phyloP scores from a whole-genome alignment of 108 stramenopile species.

The Nitzschia putrida region DNA sequence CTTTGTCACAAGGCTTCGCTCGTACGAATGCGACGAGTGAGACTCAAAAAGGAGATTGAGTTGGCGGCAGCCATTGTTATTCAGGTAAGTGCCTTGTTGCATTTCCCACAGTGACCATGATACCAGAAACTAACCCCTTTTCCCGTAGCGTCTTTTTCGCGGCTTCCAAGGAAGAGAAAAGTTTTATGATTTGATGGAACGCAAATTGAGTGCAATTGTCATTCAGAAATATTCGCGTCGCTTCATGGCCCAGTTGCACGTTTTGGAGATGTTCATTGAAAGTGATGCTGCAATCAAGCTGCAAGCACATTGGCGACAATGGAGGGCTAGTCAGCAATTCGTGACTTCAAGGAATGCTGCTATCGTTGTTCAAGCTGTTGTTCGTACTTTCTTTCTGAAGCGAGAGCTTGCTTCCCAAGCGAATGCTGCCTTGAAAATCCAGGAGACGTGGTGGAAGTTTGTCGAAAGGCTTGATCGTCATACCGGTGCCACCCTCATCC shows the following conservation, averaged over 20 bases:
- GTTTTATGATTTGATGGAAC: conserved; percentile 1
- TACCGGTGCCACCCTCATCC: conserved; percentile 28
- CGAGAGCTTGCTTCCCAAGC: conserved; percentile 1
- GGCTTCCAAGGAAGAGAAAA: conserved; percentile 14
- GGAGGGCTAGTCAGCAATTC: conserved; percentile 18
- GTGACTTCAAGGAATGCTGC: background rate
- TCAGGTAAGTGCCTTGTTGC: conserved; percentile 35
- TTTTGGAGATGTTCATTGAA: conserved; percentile 1
- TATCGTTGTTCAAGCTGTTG: conserved; percentile 34
- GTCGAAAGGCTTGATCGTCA: conserved; percentile 19
- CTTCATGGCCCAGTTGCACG: conserved; percentile 11
- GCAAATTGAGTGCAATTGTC: conserved; percentile 12
- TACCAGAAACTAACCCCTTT: background rate
- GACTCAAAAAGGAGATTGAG: conserved; percentile 26
- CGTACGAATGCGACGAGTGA: conserved; percentile 19
- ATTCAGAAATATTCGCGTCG: conserved; percentile 25
- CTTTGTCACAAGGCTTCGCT: conserved; percentile 14
- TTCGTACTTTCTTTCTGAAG: conserved; percentile 28
- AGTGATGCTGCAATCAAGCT: conserved; percentile 32
- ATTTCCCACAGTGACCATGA: background rate
- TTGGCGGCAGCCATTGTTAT: conserved; percentile 23
- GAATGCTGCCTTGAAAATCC: conserved; percentile 27
- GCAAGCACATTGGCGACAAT: conserved; percentile 42
- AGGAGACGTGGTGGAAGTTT: conserved; percentile 40
- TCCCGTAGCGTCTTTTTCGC: background rate